phyloP scores from a whole-genome alignment of 331 rosid species.

The Quercus tomentella region DNA sequence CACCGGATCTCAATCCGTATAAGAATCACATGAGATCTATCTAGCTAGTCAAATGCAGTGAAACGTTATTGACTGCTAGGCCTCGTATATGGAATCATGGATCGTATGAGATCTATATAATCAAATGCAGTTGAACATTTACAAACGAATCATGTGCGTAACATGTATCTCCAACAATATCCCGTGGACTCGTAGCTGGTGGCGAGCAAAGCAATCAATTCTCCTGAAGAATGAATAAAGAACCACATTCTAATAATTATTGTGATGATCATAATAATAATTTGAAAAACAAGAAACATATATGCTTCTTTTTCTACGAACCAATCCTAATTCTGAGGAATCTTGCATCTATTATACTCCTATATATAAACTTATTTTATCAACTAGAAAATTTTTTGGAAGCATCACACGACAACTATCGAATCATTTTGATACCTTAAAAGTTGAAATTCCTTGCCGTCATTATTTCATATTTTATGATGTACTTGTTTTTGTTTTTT shows the following conservation, averaged over 20 bases:
- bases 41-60: too few species aligned
- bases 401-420: not conserved
- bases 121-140: constrained; percentile 12
- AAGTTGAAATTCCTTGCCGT: not conserved
- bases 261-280: not conserved
- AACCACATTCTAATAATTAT: not conserved
- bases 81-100: not conserved
- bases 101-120: not conserved
- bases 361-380: not conserved
- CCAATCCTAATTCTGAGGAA: not conserved
- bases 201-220: not conserved
- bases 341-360: not conserved
- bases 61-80: not conserved
- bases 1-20: too few species aligned
- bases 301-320: not conserved
- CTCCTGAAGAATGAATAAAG: not conserved
- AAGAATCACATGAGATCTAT: not conserved
- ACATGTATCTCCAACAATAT: constrained; percentile 7
- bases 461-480: not conserved
- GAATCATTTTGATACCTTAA: not conserved
- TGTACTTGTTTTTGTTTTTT: not conserved
- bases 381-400: not conserved
- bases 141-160: constrained; percentile 30
- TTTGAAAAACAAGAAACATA: not conserved
- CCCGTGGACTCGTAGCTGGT: constrained; percentile 21